These are phyloP conservation scores for Verticillium zaregamsianum DNA, from an alignment of 2,329 filamentous ascomycete genomes.

Conservation along the genomic window DNA sequence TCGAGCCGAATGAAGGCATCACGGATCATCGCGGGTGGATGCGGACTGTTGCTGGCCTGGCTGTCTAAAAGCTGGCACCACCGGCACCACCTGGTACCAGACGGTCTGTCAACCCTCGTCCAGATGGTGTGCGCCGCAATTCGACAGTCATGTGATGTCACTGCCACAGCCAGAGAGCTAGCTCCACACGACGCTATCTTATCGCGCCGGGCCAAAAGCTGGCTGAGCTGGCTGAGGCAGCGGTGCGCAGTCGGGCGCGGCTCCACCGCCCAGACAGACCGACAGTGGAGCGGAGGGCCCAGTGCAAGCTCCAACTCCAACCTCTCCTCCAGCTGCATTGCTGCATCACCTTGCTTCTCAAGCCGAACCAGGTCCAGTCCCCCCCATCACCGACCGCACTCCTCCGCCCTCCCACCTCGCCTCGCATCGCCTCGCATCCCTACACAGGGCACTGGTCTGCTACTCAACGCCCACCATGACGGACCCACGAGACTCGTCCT, in stretches of 20 bases:
- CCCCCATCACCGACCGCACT: slow-evolving; percentile 7
- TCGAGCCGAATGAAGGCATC: too few relatives aligned
- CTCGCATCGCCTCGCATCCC: slow-evolving; percentile 8
- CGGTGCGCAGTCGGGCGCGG: background rate
- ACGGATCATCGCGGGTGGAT: too few relatives aligned
- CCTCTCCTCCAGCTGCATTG: slow-evolving; percentile 13
- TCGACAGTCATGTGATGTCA: slow-evolving; percentile 34
- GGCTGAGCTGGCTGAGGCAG: background rate
- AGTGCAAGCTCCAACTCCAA: slow-evolving; percentile 10
- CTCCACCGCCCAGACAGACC: slow-evolving; percentile 1
- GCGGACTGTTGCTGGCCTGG: too few relatives aligned
- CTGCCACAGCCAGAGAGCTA: slow-evolving; percentile 10
- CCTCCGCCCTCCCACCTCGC: slow-evolving; percentile 9
- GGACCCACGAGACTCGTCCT: slow-evolving; percentile 55
- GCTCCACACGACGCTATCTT: slow-evolving; percentile 7
- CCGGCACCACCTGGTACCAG: too few relatives aligned
- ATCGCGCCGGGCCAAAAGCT: slow-evolving; percentile 3
- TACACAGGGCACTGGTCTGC: slow-evolving; percentile 5
- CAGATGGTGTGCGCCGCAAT: background rate
- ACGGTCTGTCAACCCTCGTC: too few relatives aligned
- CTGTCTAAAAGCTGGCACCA: too few relatives aligned
- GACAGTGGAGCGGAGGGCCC: background rate
- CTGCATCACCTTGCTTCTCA: slow-evolving; percentile 10
- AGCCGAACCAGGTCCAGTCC: slow-evolving; percentile 7
- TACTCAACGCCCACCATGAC: slow-evolving; percentile 34